Percentiles rank a stretch among this genome's conserved stretches.
Evolutionary conservation across 2,329 filamentous ascomycete species (phyloP).

Genomic region (Diplodia sapinea): DNA sequence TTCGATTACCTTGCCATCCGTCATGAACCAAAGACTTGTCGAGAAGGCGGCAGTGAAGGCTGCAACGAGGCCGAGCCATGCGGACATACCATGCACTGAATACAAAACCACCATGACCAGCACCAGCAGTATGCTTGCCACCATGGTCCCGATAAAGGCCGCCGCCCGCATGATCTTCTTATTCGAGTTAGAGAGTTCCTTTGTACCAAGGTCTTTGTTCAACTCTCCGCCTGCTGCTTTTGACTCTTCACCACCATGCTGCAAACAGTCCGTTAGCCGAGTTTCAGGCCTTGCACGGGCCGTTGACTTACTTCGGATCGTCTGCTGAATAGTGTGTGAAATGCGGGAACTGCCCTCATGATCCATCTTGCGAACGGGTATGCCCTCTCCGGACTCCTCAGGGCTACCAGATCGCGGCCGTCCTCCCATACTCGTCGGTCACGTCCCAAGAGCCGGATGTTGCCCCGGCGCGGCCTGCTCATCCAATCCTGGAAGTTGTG

Average conservation of each 20-base stretch:
- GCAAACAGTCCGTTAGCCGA: no score
- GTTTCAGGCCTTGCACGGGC: no score
- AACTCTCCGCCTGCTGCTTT: no score
- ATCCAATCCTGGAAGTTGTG: conserved; percentile 1
- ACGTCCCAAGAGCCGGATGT: background rate
- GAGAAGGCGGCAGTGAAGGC: conserved; percentile 12
- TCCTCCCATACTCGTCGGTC: conserved; percentile 1
- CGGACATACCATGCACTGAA: background rate
- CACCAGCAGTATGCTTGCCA: conserved; percentile 2
- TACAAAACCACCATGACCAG: conserved; percentile 5
- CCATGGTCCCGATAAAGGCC: background rate
- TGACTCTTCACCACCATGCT: no score
- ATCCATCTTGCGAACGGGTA: conserved; percentile 9
- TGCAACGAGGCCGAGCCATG: background rate
- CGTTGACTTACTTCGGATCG: background rate
- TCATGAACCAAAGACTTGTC: conserved; percentile 1
- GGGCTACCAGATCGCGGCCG: background rate
- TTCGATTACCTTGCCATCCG: conserved; percentile 5
- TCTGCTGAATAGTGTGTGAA: background rate
- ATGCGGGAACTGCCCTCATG: background rate
- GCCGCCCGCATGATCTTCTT: background rate
- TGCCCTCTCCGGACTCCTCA: background rate
- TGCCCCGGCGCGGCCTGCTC: background rate
- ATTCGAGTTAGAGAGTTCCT: background rate
- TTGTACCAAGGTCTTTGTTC: no score